These are phyloP conservation scores for Alternaria viburni DNA, from an alignment of 2,329 filamentous ascomycete genomes.

Conservation along the genomic window DNA sequence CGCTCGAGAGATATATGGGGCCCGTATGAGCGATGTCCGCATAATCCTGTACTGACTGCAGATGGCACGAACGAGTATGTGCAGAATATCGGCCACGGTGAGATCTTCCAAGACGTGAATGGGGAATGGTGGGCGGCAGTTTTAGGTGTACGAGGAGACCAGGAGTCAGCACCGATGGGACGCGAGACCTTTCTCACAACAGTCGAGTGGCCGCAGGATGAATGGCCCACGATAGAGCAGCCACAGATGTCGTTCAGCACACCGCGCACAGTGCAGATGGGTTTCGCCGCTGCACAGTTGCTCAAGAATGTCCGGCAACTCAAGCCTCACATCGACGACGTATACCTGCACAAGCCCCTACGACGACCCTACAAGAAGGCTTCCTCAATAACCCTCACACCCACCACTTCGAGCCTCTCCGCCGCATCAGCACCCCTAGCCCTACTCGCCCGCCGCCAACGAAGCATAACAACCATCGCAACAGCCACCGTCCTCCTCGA, in stretches of 20 bases:
- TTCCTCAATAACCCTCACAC: not conserved
- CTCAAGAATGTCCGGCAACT: not conserved
- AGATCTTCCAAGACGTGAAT: slow-evolving; percentile 60
- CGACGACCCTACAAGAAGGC: not conserved
- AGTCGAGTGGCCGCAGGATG: slow-evolving; percentile 14
- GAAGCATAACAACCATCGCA: not conserved
- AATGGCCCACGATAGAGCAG: slow-evolving; percentile 52
- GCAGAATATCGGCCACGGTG: slow-evolving; percentile 64
- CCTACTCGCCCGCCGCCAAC: not conserved
- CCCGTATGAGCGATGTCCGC: slow-evolving; percentile 27
- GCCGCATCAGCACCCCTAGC: not conserved
- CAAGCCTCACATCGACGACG: not conserved
- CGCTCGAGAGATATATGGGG: slow-evolving; percentile 33
- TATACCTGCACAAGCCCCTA: not conserved
- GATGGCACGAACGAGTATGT: slow-evolving; percentile 38
- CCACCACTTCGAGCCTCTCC: not conserved
- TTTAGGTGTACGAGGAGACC: slow-evolving; percentile 48
- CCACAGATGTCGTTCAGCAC: slow-evolving; percentile 2
- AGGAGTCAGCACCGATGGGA: slow-evolving; percentile 12
- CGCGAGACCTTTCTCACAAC: slow-evolving; percentile 16
- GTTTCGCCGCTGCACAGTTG: not conserved
- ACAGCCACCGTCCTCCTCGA: not conserved
- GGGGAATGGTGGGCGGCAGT: slow-evolving; percentile 62
- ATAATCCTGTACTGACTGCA: slow-evolving; percentile 34
- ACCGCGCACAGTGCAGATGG: not conserved